Evolutionary conservation across 139 green algal species (phyloP).

Genomic region (Coelastrella sp.): DNA sequence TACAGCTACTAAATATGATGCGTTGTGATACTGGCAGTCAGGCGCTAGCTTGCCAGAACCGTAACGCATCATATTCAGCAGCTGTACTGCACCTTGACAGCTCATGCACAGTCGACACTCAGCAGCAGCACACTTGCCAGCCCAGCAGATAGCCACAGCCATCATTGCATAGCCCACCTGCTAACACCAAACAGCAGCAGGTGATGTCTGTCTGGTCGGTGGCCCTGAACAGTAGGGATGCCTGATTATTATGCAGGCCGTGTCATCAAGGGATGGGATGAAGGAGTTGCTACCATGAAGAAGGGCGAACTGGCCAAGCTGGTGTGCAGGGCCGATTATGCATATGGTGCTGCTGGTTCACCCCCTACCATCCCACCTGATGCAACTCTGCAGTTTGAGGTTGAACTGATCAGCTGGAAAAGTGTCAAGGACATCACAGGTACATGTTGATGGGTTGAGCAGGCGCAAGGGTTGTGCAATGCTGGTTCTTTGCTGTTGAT

Average conservation of each 20-base stretch:
- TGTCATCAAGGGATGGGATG: constrained; percentile 90
- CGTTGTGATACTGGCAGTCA: too few relatives aligned
- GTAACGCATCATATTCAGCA: too few relatives aligned
- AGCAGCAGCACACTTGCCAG: too few relatives aligned
- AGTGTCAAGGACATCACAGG: constrained; percentile 85
- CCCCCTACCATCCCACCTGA: constrained; percentile 91
- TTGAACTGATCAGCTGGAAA: constrained; percentile 93
- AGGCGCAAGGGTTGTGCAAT: not conserved
- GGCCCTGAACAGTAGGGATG: not conserved
- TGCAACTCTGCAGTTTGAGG: constrained; percentile 97
- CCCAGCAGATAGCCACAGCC: not conserved
- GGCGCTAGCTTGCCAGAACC: too few relatives aligned
- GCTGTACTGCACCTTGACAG: too few relatives aligned
- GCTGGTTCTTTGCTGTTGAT: too few relatives aligned
- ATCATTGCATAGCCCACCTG: not conserved
- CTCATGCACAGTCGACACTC: too few relatives aligned
- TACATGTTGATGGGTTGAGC: not conserved
- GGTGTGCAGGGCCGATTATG: constrained; percentile 86
- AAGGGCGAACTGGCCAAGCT: constrained; percentile 91
- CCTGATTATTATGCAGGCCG: not conserved
- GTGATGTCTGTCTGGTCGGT: not conserved
- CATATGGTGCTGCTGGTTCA: constrained; percentile 88
- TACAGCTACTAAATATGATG: too few relatives aligned
- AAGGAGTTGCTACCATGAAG: constrained; percentile 94
- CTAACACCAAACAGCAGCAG: not conserved